Evolutionary conservation across 768 basidiomycete genomes (phyloP).

Genomic region (Lactarius tabidus): DNA sequence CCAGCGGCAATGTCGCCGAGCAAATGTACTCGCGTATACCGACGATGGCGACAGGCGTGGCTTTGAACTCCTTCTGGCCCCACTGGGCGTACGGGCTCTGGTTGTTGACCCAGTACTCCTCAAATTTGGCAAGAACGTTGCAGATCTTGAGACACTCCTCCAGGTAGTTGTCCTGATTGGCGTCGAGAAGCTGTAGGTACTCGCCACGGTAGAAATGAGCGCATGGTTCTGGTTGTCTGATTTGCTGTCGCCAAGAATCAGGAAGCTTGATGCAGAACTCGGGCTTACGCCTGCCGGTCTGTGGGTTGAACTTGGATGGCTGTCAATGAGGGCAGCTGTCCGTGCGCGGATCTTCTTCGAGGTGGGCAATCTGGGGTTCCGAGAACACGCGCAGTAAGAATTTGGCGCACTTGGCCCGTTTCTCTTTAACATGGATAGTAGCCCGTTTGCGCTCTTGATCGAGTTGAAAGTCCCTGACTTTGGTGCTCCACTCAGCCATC

Average conservation of each 20-base stretch:
- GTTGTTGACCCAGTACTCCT: conserved; percentile 92
- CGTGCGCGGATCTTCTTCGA: conserved; percentile 94
- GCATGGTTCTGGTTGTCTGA: conserved; percentile 99
- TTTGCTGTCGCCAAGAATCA: conserved; percentile 98
- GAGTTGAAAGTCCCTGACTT: conserved; percentile 95
- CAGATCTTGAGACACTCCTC: conserved; percentile 99
- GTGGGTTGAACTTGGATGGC: conserved; percentile 94
- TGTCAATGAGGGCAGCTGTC: conserved; percentile 96
- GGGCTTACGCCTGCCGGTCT: conserved; percentile 83
- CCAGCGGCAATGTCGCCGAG: conserved; percentile 97
- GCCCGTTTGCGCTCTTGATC: conserved; percentile 90
- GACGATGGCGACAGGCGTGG: conserved; percentile 93
- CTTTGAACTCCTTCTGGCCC: conserved; percentile 83
- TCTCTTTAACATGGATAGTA: conserved; percentile 91
- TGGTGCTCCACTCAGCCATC: conserved; percentile 97
- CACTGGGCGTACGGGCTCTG: conserved; percentile 92
- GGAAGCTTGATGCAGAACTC: conserved; percentile 99
- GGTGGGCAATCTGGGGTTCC: conserved; percentile 96
- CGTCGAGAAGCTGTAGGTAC: conserved; percentile 98
- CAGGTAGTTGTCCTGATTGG: conserved; percentile 99
- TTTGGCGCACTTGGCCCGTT: conserved; percentile 95
- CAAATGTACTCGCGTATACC: conserved; percentile 98
- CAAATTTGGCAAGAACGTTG: conserved; percentile 94
- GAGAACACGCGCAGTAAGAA: conserved; percentile 97
- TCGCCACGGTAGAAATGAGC: conserved; percentile 99